Evolutionary conservation across 768 basidiomycete genomes (phyloP).

Genomic region (Mycena galericulata): DNA sequence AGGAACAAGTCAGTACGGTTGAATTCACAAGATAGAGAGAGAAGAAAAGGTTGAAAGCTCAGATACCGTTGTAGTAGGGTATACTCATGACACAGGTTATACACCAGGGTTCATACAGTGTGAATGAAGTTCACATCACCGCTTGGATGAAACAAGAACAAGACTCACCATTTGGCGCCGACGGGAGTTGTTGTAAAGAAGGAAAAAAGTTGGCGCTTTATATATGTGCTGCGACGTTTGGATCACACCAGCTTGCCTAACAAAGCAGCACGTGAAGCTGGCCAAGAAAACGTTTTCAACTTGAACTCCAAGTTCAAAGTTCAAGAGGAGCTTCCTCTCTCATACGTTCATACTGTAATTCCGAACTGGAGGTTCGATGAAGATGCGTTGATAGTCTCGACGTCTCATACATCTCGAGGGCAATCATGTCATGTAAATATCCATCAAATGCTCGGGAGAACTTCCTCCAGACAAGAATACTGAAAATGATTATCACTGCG

Average conservation of each 20-base stretch:
- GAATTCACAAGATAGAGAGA: constrained; percentile 14
- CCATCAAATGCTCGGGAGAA: no score
- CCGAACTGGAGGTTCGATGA: no score
- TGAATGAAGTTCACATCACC: constrained; percentile 76
- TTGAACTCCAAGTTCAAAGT: no score
- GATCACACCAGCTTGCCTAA: background rate
- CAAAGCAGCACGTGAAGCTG: background rate
- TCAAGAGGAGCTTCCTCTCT: no score
- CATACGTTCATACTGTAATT: no score
- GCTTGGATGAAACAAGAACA: constrained; percentile 30
- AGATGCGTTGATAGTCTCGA: no score
- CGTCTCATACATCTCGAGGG: no score
- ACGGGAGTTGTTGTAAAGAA: background rate
- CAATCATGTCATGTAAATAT: no score
- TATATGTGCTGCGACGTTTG: constrained; percentile 1
- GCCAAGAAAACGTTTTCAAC: background rate
- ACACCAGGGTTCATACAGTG: constrained; percentile 76
- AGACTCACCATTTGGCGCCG: constrained; percentile 39
- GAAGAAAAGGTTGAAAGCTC: constrained; percentile 53
- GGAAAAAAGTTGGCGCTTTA: constrained; percentile 5
- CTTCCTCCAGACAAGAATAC: no score
- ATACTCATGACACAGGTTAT: constrained; percentile 62
- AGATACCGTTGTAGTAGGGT: constrained; percentile 88
- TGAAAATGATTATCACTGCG: no score
- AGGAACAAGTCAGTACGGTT: constrained; percentile 28